These are phyloP conservation scores for Rhinocladiella similis DNA, from an alignment of 2,329 filamentous ascomycete genomes.

Conservation along the genomic window DNA sequence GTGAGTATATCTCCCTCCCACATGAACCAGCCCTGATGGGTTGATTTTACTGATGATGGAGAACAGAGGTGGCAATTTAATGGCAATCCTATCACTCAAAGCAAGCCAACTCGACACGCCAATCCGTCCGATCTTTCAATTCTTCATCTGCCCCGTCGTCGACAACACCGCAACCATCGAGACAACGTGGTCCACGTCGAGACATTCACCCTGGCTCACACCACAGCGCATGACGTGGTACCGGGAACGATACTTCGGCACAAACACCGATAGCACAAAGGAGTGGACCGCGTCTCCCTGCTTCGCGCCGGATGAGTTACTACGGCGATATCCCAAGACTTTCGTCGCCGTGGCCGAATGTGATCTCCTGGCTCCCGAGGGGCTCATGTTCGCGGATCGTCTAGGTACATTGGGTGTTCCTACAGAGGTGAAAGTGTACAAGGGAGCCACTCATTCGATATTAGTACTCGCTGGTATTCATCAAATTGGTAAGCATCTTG, in stretches of 20 bases:
- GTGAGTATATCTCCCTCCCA: too few relatives aligned
- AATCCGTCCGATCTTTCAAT: slow-evolving; percentile 46
- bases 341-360: slow-evolving; percentile 55
- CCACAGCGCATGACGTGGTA: slow-evolving; percentile 51
- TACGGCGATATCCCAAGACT: slow-evolving; percentile 51
- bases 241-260: slow-evolving; percentile 55
- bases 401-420: slow-evolving; percentile 46
- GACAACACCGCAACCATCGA: slow-evolving; percentile 52
- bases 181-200: slow-evolving; percentile 30
- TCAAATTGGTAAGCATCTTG: not conserved
- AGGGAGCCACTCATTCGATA: slow-evolving; percentile 58
- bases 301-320: slow-evolving; percentile 51
- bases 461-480: slow-evolving; percentile 54
- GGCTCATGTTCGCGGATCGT: slow-evolving; percentile 50
- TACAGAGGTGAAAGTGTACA: slow-evolving; percentile 49
- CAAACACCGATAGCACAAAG: slow-evolving; percentile 34
- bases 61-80: slow-evolving; percentile 48
- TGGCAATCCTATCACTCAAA: slow-evolving; percentile 53
- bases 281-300: slow-evolving; percentile 56
- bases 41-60: too few relatives aligned
- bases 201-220: slow-evolving; percentile 35
- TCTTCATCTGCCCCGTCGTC: slow-evolving; percentile 59
- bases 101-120: slow-evolving; percentile 30
- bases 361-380: slow-evolving; percentile 57
- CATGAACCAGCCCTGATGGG: too few relatives aligned